These are phyloP conservation scores for Globisporangium echinulatum DNA, from an alignment of 352 stramenopile species.

Conservation along the genomic window DNA sequence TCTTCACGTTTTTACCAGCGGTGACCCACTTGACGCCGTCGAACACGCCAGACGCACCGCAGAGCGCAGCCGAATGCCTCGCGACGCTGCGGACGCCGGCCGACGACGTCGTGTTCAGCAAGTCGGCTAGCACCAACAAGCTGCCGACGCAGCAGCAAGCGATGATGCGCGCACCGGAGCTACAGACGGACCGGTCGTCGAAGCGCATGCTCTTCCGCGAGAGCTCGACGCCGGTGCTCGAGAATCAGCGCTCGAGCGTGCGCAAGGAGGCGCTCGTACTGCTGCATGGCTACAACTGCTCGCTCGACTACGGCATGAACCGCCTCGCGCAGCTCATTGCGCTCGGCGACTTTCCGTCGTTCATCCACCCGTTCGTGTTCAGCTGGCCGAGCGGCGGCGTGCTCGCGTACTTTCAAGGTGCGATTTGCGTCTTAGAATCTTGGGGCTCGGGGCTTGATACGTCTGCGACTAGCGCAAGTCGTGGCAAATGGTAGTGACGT, in stretches of 20 bases:
- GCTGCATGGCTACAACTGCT: constrained; percentile 68
- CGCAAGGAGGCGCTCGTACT: constrained; percentile 54
- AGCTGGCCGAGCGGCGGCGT: constrained; percentile 62
- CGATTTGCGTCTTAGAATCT: neutral
- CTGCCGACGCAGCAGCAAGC: constrained; percentile 3
- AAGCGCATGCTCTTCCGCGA: constrained; percentile 13
- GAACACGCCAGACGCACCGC: constrained; percentile 14
- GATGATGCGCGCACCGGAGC: neutral
- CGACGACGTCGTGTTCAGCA: constrained; percentile 39
- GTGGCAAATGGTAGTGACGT: too few species aligned
- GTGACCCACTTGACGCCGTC: constrained; percentile 20
- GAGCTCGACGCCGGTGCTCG: constrained; percentile 11
- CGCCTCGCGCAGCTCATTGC: constrained; percentile 52
- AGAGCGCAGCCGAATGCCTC: constrained; percentile 7
- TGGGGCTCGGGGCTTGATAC: too few species aligned
- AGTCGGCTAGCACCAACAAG: constrained; percentile 5
- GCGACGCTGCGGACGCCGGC: constrained; percentile 1
- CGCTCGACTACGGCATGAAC: constrained; percentile 58
- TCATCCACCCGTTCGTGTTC: constrained; percentile 70
- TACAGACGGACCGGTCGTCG: constrained; percentile 9
- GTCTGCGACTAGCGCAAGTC: too few species aligned
- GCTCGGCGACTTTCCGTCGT: constrained; percentile 54
- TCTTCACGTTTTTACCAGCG: constrained; percentile 36
- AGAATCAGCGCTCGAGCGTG: neutral
- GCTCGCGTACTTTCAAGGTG: constrained; percentile 54